phyloP scores from a whole-genome alignment of 768 basidiomycete species.

The Lentinus brumalis region DNA sequence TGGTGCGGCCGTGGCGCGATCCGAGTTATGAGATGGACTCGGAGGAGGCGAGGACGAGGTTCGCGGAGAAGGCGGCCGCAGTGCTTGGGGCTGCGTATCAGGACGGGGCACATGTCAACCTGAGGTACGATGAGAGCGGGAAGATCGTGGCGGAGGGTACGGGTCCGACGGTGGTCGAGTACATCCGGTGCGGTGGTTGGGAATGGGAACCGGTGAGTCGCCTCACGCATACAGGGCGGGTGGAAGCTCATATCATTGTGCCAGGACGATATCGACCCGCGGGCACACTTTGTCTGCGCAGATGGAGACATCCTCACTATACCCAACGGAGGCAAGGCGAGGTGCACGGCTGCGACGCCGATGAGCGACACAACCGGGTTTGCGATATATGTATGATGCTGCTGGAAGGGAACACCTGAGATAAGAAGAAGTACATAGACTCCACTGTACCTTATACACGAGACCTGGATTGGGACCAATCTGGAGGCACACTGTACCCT shows the following conservation, averaged over 20 bases:
- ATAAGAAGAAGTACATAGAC: no score
- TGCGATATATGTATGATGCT: conserved; percentile 41
- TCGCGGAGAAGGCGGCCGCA: conserved; percentile 53
- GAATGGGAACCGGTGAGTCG: conserved; percentile 80
- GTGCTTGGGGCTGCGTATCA: conserved; percentile 74
- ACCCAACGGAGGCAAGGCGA: conserved; percentile 57
- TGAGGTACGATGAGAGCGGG: conserved; percentile 55
- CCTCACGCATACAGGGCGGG: background rate
- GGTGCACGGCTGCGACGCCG: conserved; percentile 45
- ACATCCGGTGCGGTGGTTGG: conserved; percentile 78
- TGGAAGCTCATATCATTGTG: background rate
- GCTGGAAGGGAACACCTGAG: no score
- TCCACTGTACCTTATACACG: no score
- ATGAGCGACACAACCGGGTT: conserved; percentile 40
- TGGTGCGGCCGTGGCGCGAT: conserved; percentile 73
- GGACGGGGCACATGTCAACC: conserved; percentile 67
- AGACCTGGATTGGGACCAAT: no score
- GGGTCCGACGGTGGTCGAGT: conserved; percentile 69
- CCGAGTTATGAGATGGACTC: conserved; percentile 47
- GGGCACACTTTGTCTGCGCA: conserved; percentile 73
- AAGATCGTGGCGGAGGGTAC: conserved; percentile 40
- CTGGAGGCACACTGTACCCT: background rate
- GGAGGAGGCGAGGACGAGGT: conserved; percentile 46
- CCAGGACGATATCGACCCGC: conserved; percentile 59
- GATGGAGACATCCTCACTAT: conserved; percentile 78